phyloP scores from a whole-genome alignment of 2,329 filamentous ascomycete species.

The Nemania serpens region DNA sequence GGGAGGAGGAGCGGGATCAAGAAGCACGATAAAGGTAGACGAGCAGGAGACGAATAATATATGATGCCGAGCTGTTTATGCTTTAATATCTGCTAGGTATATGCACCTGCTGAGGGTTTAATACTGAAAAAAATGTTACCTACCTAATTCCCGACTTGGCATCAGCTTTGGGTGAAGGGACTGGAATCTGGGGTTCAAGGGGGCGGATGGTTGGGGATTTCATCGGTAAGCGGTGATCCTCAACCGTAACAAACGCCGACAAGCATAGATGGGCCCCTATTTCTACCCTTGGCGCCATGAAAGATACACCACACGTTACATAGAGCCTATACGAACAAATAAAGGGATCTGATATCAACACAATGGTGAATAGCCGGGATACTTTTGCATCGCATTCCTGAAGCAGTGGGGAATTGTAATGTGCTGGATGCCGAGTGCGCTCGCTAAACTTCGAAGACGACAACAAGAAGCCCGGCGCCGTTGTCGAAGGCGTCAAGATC shows the following conservation, averaged over 20 bases:
- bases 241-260: background rate
- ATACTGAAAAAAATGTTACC: no score
- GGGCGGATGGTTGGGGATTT: background rate
- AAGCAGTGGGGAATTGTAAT: conserved; percentile 40
- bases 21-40: no score
- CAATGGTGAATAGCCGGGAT: conserved; percentile 53
- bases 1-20: no score
- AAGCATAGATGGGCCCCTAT: background rate
- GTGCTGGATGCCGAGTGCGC: conserved; percentile 42
- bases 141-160: no score
- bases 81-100: no score
- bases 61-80: no score
- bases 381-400: conserved; percentile 58
- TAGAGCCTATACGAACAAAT: conserved; percentile 44
- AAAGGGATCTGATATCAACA: conserved; percentile 46
- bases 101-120: no score
- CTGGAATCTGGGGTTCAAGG: conserved; percentile 8
- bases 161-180: no score
- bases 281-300: background rate
- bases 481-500: conserved; percentile 55
- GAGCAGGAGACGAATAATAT: no score
- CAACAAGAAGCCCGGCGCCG: conserved; percentile 59
- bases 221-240: background rate
- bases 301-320: conserved; percentile 44
- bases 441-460: conserved; percentile 34